A percentile compares a stretch with the other conserved stretches of the same genome.
phyloP scores from a whole-genome alignment of 352 stramenopile genomes.

The Globisporangium apiculatum region DNA sequence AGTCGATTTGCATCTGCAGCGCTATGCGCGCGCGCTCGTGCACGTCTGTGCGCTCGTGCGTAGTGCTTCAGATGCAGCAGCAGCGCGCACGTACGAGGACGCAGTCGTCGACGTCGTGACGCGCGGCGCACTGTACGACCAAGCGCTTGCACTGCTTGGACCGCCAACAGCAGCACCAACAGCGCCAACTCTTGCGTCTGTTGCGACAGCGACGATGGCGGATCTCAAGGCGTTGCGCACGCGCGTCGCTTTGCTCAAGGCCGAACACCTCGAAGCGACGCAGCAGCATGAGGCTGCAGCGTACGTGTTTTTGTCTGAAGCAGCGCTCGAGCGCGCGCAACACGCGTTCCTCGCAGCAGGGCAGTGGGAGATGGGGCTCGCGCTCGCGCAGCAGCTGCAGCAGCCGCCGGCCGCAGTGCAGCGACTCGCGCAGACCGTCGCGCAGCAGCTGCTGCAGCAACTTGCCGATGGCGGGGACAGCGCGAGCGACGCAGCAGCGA shows the following conservation, averaged over 20 bases:
- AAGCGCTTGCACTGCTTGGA: conserved; percentile 38
- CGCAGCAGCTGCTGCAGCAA: conserved; percentile 34
- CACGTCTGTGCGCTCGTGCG: conserved; percentile 34
- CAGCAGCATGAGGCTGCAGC: conserved; percentile 44
- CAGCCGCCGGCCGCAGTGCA: conserved; percentile 21
- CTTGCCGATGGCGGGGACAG: conserved; percentile 7
- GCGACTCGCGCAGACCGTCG: conserved; percentile 42
- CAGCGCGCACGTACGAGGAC: conserved; percentile 17
- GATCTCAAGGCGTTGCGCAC: conserved; percentile 18
- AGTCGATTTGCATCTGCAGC: conserved; percentile 47
- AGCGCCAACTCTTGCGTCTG: no score
- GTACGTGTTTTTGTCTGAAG: conserved; percentile 53
- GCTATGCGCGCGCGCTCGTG: conserved; percentile 32
- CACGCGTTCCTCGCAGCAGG: conserved; percentile 46
- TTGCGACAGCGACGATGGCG: no score
- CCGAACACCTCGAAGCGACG: conserved; percentile 25
- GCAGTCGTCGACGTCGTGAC: conserved; percentile 38
- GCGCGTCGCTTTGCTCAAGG: conserved; percentile 45
- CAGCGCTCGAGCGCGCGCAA: conserved; percentile 30
- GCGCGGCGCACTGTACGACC: conserved; percentile 37
- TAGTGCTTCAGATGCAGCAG: conserved; percentile 3
- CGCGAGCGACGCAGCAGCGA: conserved; percentile 14
- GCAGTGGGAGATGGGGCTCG: conserved; percentile 58
- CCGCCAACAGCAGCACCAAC: conserved; percentile 5
- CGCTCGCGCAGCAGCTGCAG: conserved; percentile 23